Evolutionary conservation across 2,329 filamentous ascomycete species (phyloP), one percentile per base, ranked within the genome.

Genomic region (Xylariomycetidae sp.): DNA sequence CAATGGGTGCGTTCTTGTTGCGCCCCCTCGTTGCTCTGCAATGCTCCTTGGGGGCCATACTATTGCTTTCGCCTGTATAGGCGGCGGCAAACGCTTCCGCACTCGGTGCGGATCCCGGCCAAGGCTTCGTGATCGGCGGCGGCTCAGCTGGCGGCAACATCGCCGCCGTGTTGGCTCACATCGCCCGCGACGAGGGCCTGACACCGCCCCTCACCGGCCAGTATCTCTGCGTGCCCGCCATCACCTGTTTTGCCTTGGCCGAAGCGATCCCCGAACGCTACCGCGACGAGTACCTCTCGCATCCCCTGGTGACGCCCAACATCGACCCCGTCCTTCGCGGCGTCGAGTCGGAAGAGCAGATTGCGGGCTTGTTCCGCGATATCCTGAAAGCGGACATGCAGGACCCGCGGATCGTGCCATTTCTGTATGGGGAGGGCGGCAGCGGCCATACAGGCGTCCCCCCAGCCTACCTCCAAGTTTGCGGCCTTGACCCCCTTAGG

Each of bases 101-200:
- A 2, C 43, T 69, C 4, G 58, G 56, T 6, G 61, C 61, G 8
- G 58, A 70, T 35, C 58, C 63, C 0, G 48, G 52, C 5, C 53
- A 54, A 10, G 69, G 67, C 0, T 72, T 74, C 39, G 39, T 74
- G n/a, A 36, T 71, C 10, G 67, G 67, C 12, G 70, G 70, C 1
- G 58, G 60, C 2, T 69, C 64, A 9, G 67, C 70, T 4, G 66
- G 65, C 12, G 64, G 55, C 10, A 63, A 62, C 30, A 53, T 67
- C 15, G 39, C 55, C 5, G 57, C 61, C 2, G 56, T 61, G 1
- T 40, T 63, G 3, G 49, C 56, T 4, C 65, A 65, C 39, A 52
- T 61, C 2, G 58, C 60, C 2, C 54, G 60, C 2, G 61, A 68
- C 31, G 55, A 66, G 18, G 48, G 54, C 10, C 46, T 68, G 1